Evolutionary conservation across 2,329 filamentous ascomycete genomes (phyloP).

Genomic region (Myriosclerotinia duriaeana): DNA sequence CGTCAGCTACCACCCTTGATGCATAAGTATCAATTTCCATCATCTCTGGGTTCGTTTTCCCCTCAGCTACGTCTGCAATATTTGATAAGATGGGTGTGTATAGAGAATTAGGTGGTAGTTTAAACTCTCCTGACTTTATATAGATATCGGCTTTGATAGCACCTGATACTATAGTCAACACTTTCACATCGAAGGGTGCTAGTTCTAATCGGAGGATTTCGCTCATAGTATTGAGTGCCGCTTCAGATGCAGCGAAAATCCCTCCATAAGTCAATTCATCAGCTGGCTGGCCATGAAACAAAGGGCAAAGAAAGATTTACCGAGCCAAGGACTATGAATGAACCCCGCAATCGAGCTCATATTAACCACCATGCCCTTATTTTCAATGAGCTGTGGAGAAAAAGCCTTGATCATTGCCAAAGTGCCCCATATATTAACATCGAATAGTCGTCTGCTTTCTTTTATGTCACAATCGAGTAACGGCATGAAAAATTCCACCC

Average conservation of each 20-base stretch:
- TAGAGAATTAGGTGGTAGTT: constrained; percentile 14
- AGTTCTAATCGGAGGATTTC: constrained; percentile 9
- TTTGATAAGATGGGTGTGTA: constrained; percentile 13
- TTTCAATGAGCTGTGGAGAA: constrained; percentile 33
- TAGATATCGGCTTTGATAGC: constrained; percentile 23
- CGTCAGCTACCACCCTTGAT: constrained; percentile 12
- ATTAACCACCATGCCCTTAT: constrained; percentile 37
- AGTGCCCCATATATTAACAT: constrained; percentile 25
- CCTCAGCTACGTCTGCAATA: not conserved
- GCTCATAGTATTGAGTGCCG: not conserved
- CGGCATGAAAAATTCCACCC: constrained; percentile 24
- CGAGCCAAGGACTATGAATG: constrained; percentile 22
- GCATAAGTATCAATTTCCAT: constrained; percentile 16
- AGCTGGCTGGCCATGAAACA: too few species aligned
- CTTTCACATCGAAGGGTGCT: constrained; percentile 18
- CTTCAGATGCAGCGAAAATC: not conserved
- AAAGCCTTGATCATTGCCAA: constrained; percentile 37
- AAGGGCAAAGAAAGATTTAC: not conserved
- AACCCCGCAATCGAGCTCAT: constrained; percentile 28
- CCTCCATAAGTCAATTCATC: not conserved
- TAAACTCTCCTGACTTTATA: constrained; percentile 16
- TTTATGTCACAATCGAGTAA: constrained; percentile 18
- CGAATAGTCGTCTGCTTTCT: constrained; percentile 21
- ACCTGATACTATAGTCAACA: constrained; percentile 18
- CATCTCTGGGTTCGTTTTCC: constrained; percentile 9